phyloP scores from a whole-genome alignment of 2,329 filamentous ascomycete genomes.

The Ceratocystis diversiconidia region DNA sequence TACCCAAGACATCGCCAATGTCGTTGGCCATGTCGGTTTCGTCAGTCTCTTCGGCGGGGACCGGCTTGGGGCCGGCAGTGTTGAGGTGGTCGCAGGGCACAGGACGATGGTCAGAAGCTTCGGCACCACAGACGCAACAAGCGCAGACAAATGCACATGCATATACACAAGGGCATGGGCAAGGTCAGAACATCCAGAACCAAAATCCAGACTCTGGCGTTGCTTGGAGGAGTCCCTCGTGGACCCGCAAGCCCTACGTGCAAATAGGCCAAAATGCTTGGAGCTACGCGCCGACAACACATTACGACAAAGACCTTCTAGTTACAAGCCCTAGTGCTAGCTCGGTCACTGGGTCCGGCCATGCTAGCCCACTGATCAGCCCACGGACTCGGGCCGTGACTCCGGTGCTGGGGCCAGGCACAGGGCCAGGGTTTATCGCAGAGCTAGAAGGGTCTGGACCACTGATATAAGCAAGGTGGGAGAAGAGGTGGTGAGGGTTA shows the following conservation, averaged over 20 bases:
- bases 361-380: not conserved
- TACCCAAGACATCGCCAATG: conserved; percentile 3
- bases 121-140: not conserved
- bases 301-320: not conserved
- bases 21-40: conserved; percentile 7
- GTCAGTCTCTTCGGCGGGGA: not conserved
- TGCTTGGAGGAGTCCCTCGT: not conserved
- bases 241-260: conserved; percentile 1
- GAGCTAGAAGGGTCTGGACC: conserved; percentile 13
- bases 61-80: not conserved
- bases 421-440: not conserved
- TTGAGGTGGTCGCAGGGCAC: conserved; percentile 10
- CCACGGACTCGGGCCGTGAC: conserved; percentile 7
- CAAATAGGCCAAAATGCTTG: conserved; percentile 9
- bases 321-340: not conserved
- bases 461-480: not conserved
- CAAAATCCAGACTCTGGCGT: not conserved
- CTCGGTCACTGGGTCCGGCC: not conserved
- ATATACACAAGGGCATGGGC: not conserved
- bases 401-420: not conserved
- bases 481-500: no score
- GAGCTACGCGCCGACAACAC: conserved; percentile 10
- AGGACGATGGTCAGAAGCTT: not conserved
- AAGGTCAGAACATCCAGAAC: not conserved
- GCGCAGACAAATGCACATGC: not conserved